phyloP scores from a whole-genome alignment of 2,329 filamentous ascomycete species.

The Cercospora citrullina region DNA sequence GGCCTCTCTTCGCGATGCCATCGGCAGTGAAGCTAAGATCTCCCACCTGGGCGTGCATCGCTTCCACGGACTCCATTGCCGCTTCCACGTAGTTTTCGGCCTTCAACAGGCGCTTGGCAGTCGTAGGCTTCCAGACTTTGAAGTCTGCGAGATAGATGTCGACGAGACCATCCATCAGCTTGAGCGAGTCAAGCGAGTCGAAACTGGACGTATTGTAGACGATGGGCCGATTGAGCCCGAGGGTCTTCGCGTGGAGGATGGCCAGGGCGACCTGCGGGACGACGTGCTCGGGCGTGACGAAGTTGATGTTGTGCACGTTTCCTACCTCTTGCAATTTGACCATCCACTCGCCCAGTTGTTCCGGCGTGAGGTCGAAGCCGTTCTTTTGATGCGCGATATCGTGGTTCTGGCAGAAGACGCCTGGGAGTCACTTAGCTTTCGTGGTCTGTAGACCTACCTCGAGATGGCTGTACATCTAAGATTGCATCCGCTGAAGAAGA shows the following conservation, averaged over 20 bases:
- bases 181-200: constrained; percentile 70
- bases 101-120: constrained; percentile 72
- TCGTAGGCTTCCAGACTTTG: constrained; percentile 71
- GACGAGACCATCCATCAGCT: constrained; percentile 73
- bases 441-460: not conserved
- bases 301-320: constrained; percentile 86
- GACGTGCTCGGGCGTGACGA: constrained; percentile 83
- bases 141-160: constrained; percentile 90
- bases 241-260: constrained; percentile 69
- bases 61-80: constrained; percentile 73
- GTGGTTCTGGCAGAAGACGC: constrained; percentile 74
- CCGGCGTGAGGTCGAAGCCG: constrained; percentile 74
- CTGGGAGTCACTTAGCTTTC: not conserved
- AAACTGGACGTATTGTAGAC: constrained; percentile 85
- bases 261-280: constrained; percentile 78
- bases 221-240: constrained; percentile 70
- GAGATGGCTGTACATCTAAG: constrained; percentile 56
- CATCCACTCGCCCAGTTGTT: constrained; percentile 79
- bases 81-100: constrained; percentile 71
- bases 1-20: constrained; percentile 74
- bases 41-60: constrained; percentile 79
- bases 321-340: constrained; percentile 74
- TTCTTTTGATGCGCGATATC: constrained; percentile 82
- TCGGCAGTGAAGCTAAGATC: constrained; percentile 80
- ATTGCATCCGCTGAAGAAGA: constrained; percentile 80